These are phyloP conservation scores for Colletotrichum aenigma DNA, from an alignment of 2,329 filamentous ascomycete species.

Conservation along the genomic window DNA sequence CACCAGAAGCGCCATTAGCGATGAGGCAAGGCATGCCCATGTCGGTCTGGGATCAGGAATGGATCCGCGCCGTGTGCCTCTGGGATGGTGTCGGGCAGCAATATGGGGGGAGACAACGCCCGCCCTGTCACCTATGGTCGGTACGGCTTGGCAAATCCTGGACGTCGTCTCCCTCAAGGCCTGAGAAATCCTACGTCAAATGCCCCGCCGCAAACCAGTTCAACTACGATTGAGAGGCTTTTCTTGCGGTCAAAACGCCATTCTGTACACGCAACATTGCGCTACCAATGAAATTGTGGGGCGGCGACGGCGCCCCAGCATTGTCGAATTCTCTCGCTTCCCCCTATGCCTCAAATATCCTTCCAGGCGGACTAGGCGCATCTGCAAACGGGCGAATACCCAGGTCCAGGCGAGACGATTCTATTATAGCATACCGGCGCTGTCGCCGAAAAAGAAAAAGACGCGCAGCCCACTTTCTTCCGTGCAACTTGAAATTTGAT, in stretches of 20 bases:
- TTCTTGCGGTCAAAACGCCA: background rate
- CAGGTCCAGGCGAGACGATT: background rate
- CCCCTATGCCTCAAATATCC: background rate
- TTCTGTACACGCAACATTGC: background rate
- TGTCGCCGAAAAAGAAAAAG: background rate
- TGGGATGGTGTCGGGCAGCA: background rate
- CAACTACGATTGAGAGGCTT: background rate
- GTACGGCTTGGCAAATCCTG: background rate
- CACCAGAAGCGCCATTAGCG: background rate
- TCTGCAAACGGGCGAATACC: background rate
- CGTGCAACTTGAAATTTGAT: background rate
- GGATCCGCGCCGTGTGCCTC: background rate
- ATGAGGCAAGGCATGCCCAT: background rate
- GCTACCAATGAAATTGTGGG: background rate
- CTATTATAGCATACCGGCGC: background rate
- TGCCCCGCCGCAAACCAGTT: background rate
- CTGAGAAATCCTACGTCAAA: background rate
- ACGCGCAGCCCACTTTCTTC: background rate
- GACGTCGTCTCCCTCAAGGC: background rate
- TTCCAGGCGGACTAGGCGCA: background rate
- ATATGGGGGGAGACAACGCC: background rate
- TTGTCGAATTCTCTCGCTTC: background rate
- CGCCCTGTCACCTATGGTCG: background rate
- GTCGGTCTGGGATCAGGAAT: background rate
- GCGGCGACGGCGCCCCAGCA: background rate